Conservation (phyloP, 352 stramenopile genomes). For the Globisporangium nagaii region DNA sequence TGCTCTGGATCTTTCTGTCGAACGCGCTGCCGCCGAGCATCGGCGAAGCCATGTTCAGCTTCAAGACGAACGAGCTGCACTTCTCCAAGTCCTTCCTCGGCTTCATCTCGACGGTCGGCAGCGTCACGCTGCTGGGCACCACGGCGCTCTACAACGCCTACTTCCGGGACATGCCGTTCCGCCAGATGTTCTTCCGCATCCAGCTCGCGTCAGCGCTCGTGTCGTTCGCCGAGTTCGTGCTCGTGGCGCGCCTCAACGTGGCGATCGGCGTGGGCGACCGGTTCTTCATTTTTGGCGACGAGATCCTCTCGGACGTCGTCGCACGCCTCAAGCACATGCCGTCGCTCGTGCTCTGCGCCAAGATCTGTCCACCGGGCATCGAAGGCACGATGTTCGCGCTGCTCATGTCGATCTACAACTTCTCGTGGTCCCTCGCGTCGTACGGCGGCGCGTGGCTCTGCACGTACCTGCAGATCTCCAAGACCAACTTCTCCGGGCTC, state of each 20-base stretch:
- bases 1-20: conserved; percentile 81
- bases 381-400: conserved; percentile 96
- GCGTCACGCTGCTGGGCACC: conserved; percentile 60
- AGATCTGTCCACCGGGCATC: conserved; percentile 93
- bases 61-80: conserved; percentile 68
- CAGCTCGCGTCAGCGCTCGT: conserved; percentile 63
- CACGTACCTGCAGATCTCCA: conserved; percentile 68
- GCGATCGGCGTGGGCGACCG: conserved; percentile 50
- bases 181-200: conserved; percentile 68
- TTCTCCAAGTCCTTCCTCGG: conserved; percentile 78
- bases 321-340: conserved; percentile 87
- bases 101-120: conserved; percentile 73
- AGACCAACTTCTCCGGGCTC: conserved; percentile 64
- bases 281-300: conserved; percentile 81
- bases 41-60: conserved; percentile 81
- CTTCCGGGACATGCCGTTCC: conserved; percentile 75
- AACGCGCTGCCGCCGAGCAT: conserved; percentile 66
- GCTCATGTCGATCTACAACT: conserved; percentile 86
- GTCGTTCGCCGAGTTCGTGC: conserved; percentile 62
- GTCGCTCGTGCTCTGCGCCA: conserved; percentile 93
- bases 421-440: conserved; percentile 71
- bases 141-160: conserved; percentile 78
- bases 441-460: conserved; percentile 79
- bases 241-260: conserved; percentile 67
- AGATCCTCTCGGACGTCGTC: conserved; percentile 78